Evolutionary conservation across 75 land plant species (phyloP).

Genomic region (Pinus albicaulis): DNA sequence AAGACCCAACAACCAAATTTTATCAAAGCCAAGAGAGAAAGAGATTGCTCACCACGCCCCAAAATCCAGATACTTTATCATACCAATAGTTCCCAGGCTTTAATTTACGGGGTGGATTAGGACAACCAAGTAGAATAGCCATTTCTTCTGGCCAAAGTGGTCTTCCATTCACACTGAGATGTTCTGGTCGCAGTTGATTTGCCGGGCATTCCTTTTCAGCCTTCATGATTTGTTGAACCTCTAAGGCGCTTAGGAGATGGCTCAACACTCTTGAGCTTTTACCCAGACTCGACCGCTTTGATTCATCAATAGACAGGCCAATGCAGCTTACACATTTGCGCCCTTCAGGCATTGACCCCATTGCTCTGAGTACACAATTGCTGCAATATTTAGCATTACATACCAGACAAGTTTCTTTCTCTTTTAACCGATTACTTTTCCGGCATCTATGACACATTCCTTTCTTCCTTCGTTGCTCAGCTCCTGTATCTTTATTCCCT

Average conservation of each 20-base stretch:
- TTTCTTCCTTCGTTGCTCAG: constrained; percentile 41
- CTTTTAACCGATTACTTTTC: constrained; percentile 71
- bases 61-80: constrained; percentile 94
- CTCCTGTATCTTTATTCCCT: constrained; percentile 6
- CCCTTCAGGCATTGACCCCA: constrained; percentile 99
- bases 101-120: constrained; percentile 76
- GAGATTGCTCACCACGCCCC: constrained; percentile 89
- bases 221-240: constrained; percentile 88
- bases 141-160: constrained; percentile 71
- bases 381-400: constrained; percentile 90
- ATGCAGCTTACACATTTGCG: constrained; percentile 92
- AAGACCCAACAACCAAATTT: background rate
- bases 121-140: constrained; percentile 57
- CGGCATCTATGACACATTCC: constrained; percentile 74
- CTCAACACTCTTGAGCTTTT: constrained; percentile 87
- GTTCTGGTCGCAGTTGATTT: constrained; percentile 83
- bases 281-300: constrained; percentile 69
- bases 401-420: constrained; percentile 89
- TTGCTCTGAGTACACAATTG: constrained; percentile 82
- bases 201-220: constrained; percentile 84
- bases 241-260: constrained; percentile 69
- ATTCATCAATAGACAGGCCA: constrained; percentile 74
- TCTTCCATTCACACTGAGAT: constrained; percentile 74
- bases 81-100: constrained; percentile 98
- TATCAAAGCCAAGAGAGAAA: background rate